These are phyloP conservation scores for Fusarium fujikuroi DNA, from an alignment of 2,329 filamentous ascomycete species.

Conservation along the genomic window DNA sequence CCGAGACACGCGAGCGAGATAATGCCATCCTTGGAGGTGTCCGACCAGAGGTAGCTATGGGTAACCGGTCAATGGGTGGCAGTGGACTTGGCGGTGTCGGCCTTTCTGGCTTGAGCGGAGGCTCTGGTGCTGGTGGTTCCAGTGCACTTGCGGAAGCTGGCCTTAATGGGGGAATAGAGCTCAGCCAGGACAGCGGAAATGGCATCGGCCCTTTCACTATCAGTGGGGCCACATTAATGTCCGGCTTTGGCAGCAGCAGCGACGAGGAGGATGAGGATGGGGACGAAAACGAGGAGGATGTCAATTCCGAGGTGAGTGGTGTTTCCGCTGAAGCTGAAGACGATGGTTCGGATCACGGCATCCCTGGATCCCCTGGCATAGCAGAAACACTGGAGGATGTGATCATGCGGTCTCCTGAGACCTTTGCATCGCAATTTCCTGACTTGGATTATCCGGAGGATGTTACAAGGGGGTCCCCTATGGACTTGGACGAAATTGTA, in stretches of 20 bases:
- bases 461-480: slow-evolving; percentile 38
- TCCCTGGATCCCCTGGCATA: slow-evolving; percentile 44
- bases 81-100: slow-evolving; percentile 61
- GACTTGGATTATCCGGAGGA: slow-evolving; percentile 32
- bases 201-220: slow-evolving; percentile 79
- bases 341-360: slow-evolving; percentile 31
- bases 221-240: slow-evolving; percentile 79
- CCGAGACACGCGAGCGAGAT: slow-evolving; percentile 93
- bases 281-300: slow-evolving; percentile 83
- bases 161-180: slow-evolving; percentile 79
- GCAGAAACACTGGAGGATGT: slow-evolving; percentile 46
- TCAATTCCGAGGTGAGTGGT: slow-evolving; percentile 72
- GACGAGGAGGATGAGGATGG: slow-evolving; percentile 97
- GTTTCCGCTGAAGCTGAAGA: slow-evolving; percentile 50
- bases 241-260: slow-evolving; percentile 93
- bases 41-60: slow-evolving; percentile 87
- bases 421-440: slow-evolving; percentile 39
- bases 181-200: slow-evolving; percentile 70
- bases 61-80: slow-evolving; percentile 72
- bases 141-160: slow-evolving; percentile 83
- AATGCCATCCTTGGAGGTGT: slow-evolving; percentile 98
- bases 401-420: slow-evolving; percentile 48
- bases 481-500: slow-evolving; percentile 31
- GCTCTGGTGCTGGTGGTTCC: slow-evolving; percentile 59
- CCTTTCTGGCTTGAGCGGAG: slow-evolving; percentile 56